These are phyloP conservation scores for Obelidium mucronatum DNA, from an alignment of 192 early-diverging fungal genomes.

Conservation along the genomic window DNA sequence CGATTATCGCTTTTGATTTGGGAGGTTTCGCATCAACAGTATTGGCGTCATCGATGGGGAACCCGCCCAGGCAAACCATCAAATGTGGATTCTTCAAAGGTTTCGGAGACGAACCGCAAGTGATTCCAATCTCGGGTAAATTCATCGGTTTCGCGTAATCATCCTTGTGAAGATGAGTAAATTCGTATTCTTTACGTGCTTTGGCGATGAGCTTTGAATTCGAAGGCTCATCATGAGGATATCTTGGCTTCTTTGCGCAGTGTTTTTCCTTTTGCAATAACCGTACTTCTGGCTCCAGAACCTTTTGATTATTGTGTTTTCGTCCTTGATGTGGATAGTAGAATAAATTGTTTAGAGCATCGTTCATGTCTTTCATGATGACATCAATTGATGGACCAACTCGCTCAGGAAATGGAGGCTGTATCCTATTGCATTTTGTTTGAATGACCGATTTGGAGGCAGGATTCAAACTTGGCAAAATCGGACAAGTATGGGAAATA, in stretches of 20 bases:
- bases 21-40: too few relatives aligned
- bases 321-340: conserved; percentile 19
- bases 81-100: not conserved
- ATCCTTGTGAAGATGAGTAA: not conserved
- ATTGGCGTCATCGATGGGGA: too few relatives aligned
- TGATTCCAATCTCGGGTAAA: not conserved
- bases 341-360: conserved; percentile 28
- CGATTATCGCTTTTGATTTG: too few relatives aligned
- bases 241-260: not conserved
- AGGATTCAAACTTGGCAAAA: too few relatives aligned
- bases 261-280: not conserved
- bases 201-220: not conserved
- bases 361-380: conserved; percentile 36
- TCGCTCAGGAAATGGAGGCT: conserved; percentile 16
- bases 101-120: not conserved
- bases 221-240: not conserved
- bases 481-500: too few relatives aligned
- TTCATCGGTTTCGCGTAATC: not conserved
- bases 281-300: too few relatives aligned
- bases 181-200: not conserved
- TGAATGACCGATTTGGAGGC: too few relatives aligned
- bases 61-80: not conserved
- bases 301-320: not conserved
- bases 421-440: not conserved
- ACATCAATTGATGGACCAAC: conserved; percentile 12